Conservation (phyloP, 2,329 filamentous ascomycete species). For the Hypoxylon sp. region DNA sequence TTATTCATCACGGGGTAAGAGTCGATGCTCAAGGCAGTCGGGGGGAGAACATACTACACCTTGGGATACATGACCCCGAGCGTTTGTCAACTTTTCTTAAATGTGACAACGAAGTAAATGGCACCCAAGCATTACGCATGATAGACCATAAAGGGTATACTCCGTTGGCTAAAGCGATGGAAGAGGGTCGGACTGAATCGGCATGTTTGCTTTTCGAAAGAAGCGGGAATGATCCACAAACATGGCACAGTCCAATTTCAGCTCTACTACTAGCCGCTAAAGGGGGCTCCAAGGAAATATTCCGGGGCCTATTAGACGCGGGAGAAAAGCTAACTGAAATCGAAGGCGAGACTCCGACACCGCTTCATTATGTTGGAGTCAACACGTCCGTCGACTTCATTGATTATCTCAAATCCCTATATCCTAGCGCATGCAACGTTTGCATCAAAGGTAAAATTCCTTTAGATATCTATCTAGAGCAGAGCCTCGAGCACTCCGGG, state of each 20-base stretch:
- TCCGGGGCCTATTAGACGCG: not conserved
- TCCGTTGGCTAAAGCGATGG: slow-evolving; percentile 3
- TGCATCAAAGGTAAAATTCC: slow-evolving; percentile 8
- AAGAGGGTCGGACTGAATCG: not conserved
- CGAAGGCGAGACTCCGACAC: not conserved
- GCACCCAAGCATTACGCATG: slow-evolving; percentile 2
- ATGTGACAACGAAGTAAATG: slow-evolving; percentile 1
- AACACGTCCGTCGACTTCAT: slow-evolving; percentile 1
- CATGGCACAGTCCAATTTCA: slow-evolving; percentile 16
- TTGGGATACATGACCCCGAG: not conserved
- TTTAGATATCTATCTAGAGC: slow-evolving; percentile 7
- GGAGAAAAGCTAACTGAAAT: not conserved
- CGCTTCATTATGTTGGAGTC: slow-evolving; percentile 11
- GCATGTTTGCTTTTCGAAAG: slow-evolving; percentile 12
- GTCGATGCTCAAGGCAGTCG: not conserved
- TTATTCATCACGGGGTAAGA: not conserved
- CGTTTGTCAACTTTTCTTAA: slow-evolving; percentile 3
- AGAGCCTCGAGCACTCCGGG: not conserved
- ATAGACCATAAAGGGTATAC: slow-evolving; percentile 4
- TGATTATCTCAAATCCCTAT: slow-evolving; percentile 22
- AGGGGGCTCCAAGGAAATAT: not conserved
- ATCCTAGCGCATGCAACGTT: slow-evolving; percentile 1
- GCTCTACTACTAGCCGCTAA: not conserved
- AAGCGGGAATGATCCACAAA: not conserved
- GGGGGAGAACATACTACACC: slow-evolving; percentile 11